Evolutionary conservation across 2,329 filamentous ascomycete genomes (phyloP).

Genomic region (Penicillium oxalicum): DNA sequence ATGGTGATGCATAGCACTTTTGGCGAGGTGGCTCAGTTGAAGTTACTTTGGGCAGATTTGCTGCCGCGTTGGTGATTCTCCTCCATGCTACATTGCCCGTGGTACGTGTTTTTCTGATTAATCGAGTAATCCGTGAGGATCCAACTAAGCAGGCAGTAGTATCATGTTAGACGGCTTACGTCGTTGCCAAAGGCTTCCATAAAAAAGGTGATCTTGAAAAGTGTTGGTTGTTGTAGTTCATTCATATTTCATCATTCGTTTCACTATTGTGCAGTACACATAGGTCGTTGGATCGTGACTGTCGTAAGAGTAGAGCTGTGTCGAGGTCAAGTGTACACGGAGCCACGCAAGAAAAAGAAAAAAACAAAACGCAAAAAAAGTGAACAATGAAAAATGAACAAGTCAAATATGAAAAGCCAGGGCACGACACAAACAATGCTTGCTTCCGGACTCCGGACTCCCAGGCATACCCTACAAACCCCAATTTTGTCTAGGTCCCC

Average conservation of each 20-base stretch:
- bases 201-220: too few relatives aligned
- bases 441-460: background rate
- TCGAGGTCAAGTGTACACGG: background rate
- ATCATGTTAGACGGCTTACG: too few relatives aligned
- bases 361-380: slow-evolving; percentile 2
- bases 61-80: too few relatives aligned
- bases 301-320: slow-evolving; percentile 6
- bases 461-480: background rate
- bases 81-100: too few relatives aligned
- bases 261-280: background rate
- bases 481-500: background rate
- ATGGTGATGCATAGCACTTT: slow-evolving; percentile 12
- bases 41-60: too few relatives aligned
- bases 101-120: too few relatives aligned
- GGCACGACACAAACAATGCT: background rate
- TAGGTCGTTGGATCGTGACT: slow-evolving; percentile 7
- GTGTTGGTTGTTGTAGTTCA: too few relatives aligned
- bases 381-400: background rate
- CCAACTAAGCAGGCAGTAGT: too few relatives aligned
- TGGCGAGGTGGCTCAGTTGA: background rate
- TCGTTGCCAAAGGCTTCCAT: too few relatives aligned
- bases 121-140: too few relatives aligned
- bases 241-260: background rate
- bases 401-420: background rate
- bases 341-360: background rate